Percentiles rank a stretch among this genome's conserved stretches.
Conservation (phyloP, 2,329 filamentous ascomycete species). For the Drechslerella dactyloides region DNA sequence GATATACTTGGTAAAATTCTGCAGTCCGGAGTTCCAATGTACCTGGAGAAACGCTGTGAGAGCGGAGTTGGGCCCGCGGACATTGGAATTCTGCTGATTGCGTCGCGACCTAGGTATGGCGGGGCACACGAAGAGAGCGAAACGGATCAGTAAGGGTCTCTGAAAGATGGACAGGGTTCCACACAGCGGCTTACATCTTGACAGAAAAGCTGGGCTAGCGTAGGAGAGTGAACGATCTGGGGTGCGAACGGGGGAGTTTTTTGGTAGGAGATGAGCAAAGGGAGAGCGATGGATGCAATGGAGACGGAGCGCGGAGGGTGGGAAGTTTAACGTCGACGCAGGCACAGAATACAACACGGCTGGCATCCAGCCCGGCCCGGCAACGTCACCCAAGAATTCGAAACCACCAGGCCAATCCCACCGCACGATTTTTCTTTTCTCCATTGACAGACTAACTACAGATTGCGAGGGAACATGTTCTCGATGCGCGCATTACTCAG, state of each 20-base stretch:
- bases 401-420: too few relatives aligned
- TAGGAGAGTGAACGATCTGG: too few relatives aligned
- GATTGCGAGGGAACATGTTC: too few relatives aligned
- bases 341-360: too few relatives aligned
- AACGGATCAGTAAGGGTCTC: not conserved
- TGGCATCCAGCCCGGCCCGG: too few relatives aligned
- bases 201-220: too few relatives aligned
- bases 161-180: not conserved
- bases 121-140: not conserved
- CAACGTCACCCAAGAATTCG: too few relatives aligned
- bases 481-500: too few relatives aligned
- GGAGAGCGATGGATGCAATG: not conserved
- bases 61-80: slow-evolving; percentile 53
- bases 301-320: not conserved
- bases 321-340: not conserved
- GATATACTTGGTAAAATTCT: slow-evolving; percentile 8
- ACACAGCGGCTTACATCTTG: not conserved
- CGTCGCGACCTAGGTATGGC: slow-evolving; percentile 25
- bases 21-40: not conserved
- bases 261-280: too few relatives aligned
- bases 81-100: slow-evolving; percentile 1
- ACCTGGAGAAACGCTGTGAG: slow-evolving; percentile 55
- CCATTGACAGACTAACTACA: too few relatives aligned
- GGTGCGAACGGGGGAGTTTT: too few relatives aligned
- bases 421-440: too few relatives aligned